Evolutionary conservation across 2,329 filamentous ascomycete genomes (phyloP).

Genomic region (Aureobasidium sp.): DNA sequence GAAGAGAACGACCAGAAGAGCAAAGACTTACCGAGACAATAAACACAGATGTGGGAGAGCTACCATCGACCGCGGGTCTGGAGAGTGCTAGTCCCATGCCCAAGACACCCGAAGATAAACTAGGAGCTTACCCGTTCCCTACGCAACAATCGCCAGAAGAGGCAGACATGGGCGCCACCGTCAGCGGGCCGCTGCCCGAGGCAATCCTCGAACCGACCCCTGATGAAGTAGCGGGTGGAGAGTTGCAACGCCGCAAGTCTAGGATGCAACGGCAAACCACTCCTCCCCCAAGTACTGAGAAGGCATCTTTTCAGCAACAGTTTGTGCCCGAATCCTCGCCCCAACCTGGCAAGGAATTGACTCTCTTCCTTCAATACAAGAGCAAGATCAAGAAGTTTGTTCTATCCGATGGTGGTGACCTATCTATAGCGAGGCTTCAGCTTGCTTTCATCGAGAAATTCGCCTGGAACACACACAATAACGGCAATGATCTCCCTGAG

Average conservation of each 20-base stretch:
- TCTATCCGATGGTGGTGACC: constrained; percentile 71
- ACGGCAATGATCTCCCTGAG: constrained; percentile 85
- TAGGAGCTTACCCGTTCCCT: constrained; percentile 29
- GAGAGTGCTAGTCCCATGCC: constrained; percentile 34
- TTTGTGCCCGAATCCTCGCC: constrained; percentile 53
- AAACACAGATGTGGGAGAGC: constrained; percentile 30
- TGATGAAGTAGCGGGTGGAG: not conserved
- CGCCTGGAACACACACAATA: constrained; percentile 94
- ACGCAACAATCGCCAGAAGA: constrained; percentile 12
- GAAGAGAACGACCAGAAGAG: constrained; percentile 34
- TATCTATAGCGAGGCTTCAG: constrained; percentile 82
- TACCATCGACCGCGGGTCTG: constrained; percentile 24
- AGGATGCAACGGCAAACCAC: constrained; percentile 1
- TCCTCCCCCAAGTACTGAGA: not conserved
- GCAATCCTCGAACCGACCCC: constrained; percentile 15
- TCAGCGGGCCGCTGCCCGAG: constrained; percentile 29
- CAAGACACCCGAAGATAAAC: constrained; percentile 61
- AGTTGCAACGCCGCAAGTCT: constrained; percentile 12
- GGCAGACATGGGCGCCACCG: constrained; percentile 22
- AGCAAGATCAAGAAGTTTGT: constrained; percentile 96
- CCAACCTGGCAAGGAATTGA: constrained; percentile 75
- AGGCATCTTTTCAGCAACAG: constrained; percentile 22
- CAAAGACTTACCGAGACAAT: constrained; percentile 57
- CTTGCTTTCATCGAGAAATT: constrained; percentile 98
- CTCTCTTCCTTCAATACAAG: constrained; percentile 91